Conservation (phyloP, 2,329 filamentous ascomycete species). For the Verticillium longisporum region DNA sequence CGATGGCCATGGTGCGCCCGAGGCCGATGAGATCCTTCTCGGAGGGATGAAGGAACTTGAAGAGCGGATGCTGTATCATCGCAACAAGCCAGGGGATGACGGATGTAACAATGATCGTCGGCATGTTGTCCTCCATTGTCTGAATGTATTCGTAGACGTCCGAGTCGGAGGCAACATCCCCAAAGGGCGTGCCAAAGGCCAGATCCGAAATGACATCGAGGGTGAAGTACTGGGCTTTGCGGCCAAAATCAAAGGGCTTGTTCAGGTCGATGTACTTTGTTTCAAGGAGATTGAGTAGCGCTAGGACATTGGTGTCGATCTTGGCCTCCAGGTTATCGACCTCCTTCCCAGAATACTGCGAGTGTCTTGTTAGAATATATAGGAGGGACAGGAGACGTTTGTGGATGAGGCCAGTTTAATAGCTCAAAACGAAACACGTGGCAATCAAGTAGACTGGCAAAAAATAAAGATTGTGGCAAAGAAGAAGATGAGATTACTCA, state of each 20-base stretch:
- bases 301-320: slow-evolving; percentile 36
- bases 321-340: slow-evolving; percentile 40
- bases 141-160: slow-evolving; percentile 40
- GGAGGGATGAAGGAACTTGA: slow-evolving; percentile 32
- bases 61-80: slow-evolving; percentile 29
- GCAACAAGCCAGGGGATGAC: slow-evolving; percentile 33
- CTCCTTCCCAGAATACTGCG: slow-evolving; percentile 42
- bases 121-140: slow-evolving; percentile 32
- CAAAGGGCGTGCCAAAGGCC: slow-evolving; percentile 40
- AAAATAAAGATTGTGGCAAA: background rate
- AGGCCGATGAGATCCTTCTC: slow-evolving; percentile 29
- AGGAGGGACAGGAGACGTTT: no score
- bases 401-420: no score
- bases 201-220: slow-evolving; percentile 46
- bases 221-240: slow-evolving; percentile 42
- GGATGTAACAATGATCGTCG: slow-evolving; percentile 33
- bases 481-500: slow-evolving; percentile 14
- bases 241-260: slow-evolving; percentile 38
- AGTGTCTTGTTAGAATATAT: background rate
- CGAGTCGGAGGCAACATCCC: slow-evolving; percentile 35
- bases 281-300: slow-evolving; percentile 35
- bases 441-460: no score
- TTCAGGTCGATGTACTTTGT: slow-evolving; percentile 16
- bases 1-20: slow-evolving; percentile 36
- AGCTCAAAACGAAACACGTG: no score